Evolutionary conservation across 2,329 filamentous ascomycete species (phyloP).

Genomic region (Epichloe elymi): DNA sequence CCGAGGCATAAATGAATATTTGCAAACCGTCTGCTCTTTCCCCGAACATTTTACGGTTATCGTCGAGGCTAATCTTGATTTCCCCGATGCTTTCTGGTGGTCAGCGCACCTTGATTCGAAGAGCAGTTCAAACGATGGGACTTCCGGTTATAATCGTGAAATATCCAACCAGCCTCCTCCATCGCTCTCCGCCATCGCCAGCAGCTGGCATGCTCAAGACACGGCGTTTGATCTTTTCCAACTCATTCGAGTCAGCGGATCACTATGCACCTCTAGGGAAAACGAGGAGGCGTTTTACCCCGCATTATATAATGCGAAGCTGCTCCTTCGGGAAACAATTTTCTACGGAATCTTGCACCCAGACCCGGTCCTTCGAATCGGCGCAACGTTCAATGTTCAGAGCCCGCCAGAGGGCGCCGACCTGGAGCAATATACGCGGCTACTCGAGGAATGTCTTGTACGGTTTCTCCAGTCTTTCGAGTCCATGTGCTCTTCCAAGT

Average conservation of each 20-base stretch:
- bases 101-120: slow-evolving; percentile 32
- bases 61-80: slow-evolving; percentile 35
- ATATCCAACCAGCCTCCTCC: slow-evolving; percentile 31
- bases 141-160: slow-evolving; percentile 14
- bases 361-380: slow-evolving; percentile 27
- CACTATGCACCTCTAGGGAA: slow-evolving; percentile 33
- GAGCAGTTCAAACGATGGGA: slow-evolving; percentile 10
- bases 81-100: slow-evolving; percentile 46
- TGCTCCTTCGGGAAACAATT: slow-evolving; percentile 40
- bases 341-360: slow-evolving; percentile 40
- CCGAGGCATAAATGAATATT: slow-evolving; percentile 37
- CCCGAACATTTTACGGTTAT: slow-evolving; percentile 26
- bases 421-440: slow-evolving; percentile 31
- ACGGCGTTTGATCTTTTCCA: slow-evolving; percentile 39
- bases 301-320: slow-evolving; percentile 38
- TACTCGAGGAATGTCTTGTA: slow-evolving; percentile 36
- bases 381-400: slow-evolving; percentile 12
- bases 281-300: slow-evolving; percentile 36
- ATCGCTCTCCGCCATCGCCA: slow-evolving; percentile 35
- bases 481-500: slow-evolving; percentile 18
- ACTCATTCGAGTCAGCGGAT: slow-evolving; percentile 36
- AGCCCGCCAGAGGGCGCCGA: slow-evolving; percentile 29
- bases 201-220: slow-evolving; percentile 36
- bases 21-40: slow-evolving; percentile 32
- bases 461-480: slow-evolving; percentile 43